These are phyloP conservation scores for Globisporangium mamillatum DNA, from an alignment of 352 stramenopile genomes.

Conservation along the genomic window DNA sequence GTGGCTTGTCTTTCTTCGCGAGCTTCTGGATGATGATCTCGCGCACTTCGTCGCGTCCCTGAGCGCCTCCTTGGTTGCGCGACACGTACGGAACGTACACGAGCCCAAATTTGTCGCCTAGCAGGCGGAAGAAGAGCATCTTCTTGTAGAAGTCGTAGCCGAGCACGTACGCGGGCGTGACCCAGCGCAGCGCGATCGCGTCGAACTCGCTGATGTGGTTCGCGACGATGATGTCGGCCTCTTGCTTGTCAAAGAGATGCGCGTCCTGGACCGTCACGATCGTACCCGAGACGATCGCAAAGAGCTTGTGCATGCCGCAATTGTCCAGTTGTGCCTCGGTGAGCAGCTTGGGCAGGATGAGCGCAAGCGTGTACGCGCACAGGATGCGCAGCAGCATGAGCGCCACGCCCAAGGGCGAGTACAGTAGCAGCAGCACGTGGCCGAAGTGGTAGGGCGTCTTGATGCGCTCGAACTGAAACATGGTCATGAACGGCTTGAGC, in stretches of 20 bases:
- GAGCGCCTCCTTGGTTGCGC: slow-evolving; percentile 44
- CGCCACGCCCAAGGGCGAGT: slow-evolving; percentile 50
- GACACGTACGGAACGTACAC: slow-evolving; percentile 74
- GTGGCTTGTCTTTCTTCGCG: slow-evolving; percentile 39
- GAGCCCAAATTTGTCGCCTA: slow-evolving; percentile 58
- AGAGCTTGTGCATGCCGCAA: slow-evolving; percentile 34
- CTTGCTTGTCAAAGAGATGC: slow-evolving; percentile 29
- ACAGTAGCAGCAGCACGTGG: slow-evolving; percentile 54
- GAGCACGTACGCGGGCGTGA: slow-evolving; percentile 53
- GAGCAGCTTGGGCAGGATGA: slow-evolving; percentile 41
- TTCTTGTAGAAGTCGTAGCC: slow-evolving; percentile 87
- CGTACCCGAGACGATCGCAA: slow-evolving; percentile 45
- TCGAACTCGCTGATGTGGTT: slow-evolving; percentile 83
- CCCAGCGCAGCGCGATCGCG: slow-evolving; percentile 38
- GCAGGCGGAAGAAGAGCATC: slow-evolving; percentile 64
- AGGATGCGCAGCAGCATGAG: slow-evolving; percentile 40
- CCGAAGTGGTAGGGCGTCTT: slow-evolving; percentile 38
- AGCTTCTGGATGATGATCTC: slow-evolving; percentile 68
- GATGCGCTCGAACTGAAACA: slow-evolving; percentile 74
- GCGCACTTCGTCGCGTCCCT: slow-evolving; percentile 48
- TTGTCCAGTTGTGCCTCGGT: slow-evolving; percentile 47
- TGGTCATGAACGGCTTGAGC: slow-evolving; percentile 39
- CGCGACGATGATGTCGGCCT: slow-evolving; percentile 48
- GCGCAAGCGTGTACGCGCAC: slow-evolving; percentile 37
- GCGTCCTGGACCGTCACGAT: slow-evolving; percentile 38